Evolutionary conservation across 2,329 filamentous ascomycete genomes (phyloP).

Genomic region (Fusarium setosum): DNA sequence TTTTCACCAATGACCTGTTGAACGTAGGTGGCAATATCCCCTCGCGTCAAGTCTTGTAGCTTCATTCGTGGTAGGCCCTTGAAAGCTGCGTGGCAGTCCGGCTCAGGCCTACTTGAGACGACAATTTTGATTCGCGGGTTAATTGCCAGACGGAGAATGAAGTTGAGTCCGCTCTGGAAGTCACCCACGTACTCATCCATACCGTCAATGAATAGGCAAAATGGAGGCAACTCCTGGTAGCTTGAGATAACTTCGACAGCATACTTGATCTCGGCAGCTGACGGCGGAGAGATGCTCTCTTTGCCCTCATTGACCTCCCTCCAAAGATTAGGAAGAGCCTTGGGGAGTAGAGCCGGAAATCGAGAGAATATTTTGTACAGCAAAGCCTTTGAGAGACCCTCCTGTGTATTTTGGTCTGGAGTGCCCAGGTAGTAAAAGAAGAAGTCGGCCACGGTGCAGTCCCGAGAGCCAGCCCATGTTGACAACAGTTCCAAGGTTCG

Average conservation of each 20-base stretch:
- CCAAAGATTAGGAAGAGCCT: too few relatives aligned
- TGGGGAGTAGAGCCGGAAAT: too few relatives aligned
- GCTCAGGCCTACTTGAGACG: slow-evolving; percentile 1
- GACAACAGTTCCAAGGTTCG: background rate
- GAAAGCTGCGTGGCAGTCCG: background rate
- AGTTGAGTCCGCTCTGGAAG: background rate
- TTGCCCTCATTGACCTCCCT: background rate
- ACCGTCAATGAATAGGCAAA: slow-evolving; percentile 21
- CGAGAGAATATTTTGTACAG: background rate
- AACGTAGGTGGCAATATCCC: slow-evolving; percentile 1
- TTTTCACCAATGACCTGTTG: background rate
- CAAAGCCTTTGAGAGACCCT: background rate
- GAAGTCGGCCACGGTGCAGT: background rate
- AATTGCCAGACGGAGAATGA: background rate
- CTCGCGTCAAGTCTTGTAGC: slow-evolving; percentile 1
- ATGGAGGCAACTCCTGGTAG: background rate
- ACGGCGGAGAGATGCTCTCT: too few relatives aligned
- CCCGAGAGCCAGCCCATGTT: background rate
- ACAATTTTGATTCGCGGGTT: background rate
- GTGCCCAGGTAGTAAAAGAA: slow-evolving; percentile 9
- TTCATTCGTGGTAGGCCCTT: background rate
- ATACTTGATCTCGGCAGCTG: too few relatives aligned
- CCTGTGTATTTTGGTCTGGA: background rate
- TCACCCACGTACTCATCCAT: slow-evolving; percentile 3
- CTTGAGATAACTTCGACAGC: too few relatives aligned